Base-by-base conservation (phyloP, 2,329 filamentous ascomycete genomes). In the Davidsoniella neocaledoniae region DNA sequence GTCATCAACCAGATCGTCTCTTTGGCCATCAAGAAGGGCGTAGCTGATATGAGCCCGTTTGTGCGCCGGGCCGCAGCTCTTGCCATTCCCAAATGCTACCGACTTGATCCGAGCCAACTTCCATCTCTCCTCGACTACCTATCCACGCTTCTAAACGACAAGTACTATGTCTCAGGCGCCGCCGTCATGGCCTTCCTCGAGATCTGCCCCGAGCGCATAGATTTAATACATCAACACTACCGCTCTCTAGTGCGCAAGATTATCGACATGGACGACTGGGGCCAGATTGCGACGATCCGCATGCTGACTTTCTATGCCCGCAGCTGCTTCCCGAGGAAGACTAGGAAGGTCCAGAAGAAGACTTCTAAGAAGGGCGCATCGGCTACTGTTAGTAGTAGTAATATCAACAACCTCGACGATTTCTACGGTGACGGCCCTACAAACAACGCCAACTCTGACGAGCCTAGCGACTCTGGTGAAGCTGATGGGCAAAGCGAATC, bases 261-360 rank as follows among this genome's bases (percentile, higher is more conserved):
- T 48, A 86, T 95, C 21, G 91, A 98, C 61, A 98, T 98, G 91
- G 91, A 98, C 60, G 91, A 98, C 66, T 98, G 91, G 91, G 84
- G 87, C 40, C 91, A 98, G 65, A 64, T 96, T 49, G 83, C 86
- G 2, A 84, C 84, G 2, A 61, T 98, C 57, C 76, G 79, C 38
- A 69, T 98, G 55, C 81, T 96, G 77, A 81, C 83, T 1, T 69
- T 79, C 19, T 98, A 98, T 63, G 79, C 85, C 2, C 77, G 91
- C 49, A 83, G 77, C 60, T 95, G 86, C 63, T 98, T 98, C 57
- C 88, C 91, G 0, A 72, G 73, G 50, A 74, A 74, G 60, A 82
- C 70, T 7, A 78, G 50, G 38, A 48, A 42, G 23, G 23, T 17
- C n/a, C 37, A 42, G 16, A 49, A 26, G 41, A 49, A 25, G n/a